Conservation (phyloP, 352 stramenopile genomes). For the Globisporangium nodosum region DNA sequence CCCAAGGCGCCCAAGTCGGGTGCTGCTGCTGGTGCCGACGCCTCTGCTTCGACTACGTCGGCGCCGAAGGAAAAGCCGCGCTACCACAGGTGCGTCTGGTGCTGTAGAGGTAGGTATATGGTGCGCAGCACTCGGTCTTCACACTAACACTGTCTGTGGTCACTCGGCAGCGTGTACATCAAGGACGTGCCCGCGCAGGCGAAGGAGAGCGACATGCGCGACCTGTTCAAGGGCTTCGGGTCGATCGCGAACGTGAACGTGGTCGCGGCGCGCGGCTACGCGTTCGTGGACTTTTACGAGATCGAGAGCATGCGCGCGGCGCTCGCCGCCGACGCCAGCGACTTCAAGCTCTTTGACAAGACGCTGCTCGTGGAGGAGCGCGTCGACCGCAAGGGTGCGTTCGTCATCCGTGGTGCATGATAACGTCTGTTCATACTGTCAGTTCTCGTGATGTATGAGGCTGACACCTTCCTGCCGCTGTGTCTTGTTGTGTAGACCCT, state of each 20-base stretch:
- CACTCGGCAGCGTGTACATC: slow-evolving; percentile 60
- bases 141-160: neutral
- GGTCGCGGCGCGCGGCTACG: slow-evolving; percentile 47
- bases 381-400: slow-evolving; percentile 61
- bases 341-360: slow-evolving; percentile 77
- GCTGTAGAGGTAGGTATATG: neutral
- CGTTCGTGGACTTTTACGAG: slow-evolving; percentile 84
- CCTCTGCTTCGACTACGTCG: slow-evolving; percentile 16
- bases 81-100: slow-evolving; percentile 29
- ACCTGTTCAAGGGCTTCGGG: slow-evolving; percentile 77
- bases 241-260: slow-evolving; percentile 70
- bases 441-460: neutral
- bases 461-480: neutral
- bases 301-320: slow-evolving; percentile 71
- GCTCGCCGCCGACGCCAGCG: slow-evolving; percentile 42
- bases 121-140: neutral
- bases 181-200: slow-evolving; percentile 66
- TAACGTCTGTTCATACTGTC: neutral
- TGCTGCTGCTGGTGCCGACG: neutral
- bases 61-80: slow-evolving; percentile 46
- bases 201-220: slow-evolving; percentile 67
- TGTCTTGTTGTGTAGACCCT: neutral
- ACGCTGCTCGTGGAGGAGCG: slow-evolving; percentile 69
- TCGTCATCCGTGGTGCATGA: neutral
- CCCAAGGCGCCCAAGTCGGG: slow-evolving; percentile 13